phyloP scores from a whole-genome alignment of 768 basidiomycete species.

The Boletus huronensis region DNA sequence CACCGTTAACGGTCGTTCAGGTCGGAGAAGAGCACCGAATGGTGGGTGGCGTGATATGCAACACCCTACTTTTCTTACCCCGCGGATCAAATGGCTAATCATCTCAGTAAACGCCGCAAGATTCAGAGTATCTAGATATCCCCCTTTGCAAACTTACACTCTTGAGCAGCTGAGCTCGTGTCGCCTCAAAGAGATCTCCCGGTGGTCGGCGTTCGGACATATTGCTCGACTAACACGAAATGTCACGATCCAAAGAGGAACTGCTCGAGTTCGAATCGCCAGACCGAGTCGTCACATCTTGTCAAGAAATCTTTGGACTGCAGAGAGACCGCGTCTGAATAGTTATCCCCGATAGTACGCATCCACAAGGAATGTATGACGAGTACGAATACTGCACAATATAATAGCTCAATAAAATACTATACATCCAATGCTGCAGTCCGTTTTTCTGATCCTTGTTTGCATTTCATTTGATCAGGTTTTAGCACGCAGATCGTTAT shows the following conservation, averaged over 20 bases:
- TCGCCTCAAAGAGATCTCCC: not conserved
- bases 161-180: not conserved
- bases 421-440: not conserved
- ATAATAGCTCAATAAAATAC: not conserved
- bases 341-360: not conserved
- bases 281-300: not conserved
- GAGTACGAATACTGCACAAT: not conserved
- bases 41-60: not conserved
- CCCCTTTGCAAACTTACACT: not conserved
- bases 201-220: not conserved
- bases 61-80: not conserved
- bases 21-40: not conserved
- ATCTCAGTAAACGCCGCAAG: not conserved
- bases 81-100: not conserved
- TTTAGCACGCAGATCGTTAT: not conserved
- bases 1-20: not conserved
- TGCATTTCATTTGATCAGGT: not conserved
- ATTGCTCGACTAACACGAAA: not conserved
- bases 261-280: not conserved
- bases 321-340: not conserved
- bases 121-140: not conserved
- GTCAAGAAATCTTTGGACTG: not conserved
- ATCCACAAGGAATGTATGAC: not conserved
- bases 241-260: not conserved
- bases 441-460: not conserved